These are phyloP conservation scores for Magnusiomyces tetraspermus DNA, from an alignment of 1,139 yeast genomes.

Conservation along the genomic window DNA sequence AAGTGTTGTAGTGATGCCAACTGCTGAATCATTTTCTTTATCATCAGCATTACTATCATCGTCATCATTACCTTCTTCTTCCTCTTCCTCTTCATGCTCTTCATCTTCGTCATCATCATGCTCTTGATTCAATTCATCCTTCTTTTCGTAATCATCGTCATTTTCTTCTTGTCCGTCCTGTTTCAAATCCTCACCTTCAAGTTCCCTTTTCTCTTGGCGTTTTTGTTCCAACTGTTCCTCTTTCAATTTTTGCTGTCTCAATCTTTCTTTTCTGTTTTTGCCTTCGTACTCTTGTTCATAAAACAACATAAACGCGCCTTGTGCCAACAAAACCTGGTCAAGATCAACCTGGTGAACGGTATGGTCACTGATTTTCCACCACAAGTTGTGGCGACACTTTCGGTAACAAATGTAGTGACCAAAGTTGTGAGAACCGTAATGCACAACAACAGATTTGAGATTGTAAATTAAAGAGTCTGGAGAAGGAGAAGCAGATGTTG, in stretches of 20 bases:
- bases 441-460: constrained; percentile 77
- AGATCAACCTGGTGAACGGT: constrained; percentile 61
- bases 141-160: neutral
- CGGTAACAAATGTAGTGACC: constrained; percentile 91
- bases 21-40: neutral
- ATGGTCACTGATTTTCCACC: constrained; percentile 96
- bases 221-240: neutral
- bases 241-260: neutral
- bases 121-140: neutral
- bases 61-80: neutral
- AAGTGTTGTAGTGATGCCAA: too few relatives aligned
- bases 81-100: neutral
- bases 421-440: constrained; percentile 88
- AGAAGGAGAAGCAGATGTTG: neutral
- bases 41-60: neutral
- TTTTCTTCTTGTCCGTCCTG: neutral
- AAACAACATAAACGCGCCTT: constrained; percentile 88
- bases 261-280: neutral
- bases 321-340: constrained; percentile 72
- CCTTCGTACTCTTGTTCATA: constrained; percentile 42
- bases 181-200: neutral
- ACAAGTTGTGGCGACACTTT: constrained; percentile 57
- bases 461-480: constrained; percentile 38
- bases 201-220: too few relatives aligned
- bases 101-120: neutral